These are phyloP conservation scores for Syzygium aqueum DNA, from an alignment of 345 rosid genomes.

Conservation along the genomic window DNA sequence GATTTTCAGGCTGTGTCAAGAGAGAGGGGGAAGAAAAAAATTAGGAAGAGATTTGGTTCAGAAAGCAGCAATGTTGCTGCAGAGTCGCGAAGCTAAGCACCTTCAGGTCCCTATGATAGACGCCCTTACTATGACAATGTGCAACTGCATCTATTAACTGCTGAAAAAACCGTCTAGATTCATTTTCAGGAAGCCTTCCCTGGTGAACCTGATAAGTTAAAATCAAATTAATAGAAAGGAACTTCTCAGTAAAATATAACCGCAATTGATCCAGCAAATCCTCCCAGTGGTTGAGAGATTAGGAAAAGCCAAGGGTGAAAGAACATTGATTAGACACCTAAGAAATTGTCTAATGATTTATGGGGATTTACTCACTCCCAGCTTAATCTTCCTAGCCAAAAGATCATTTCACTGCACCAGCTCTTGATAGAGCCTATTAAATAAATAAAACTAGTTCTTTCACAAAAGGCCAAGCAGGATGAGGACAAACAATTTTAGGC, in stretches of 20 bases:
- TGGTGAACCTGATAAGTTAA: slow-evolving; percentile 44
- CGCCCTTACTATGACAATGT: slow-evolving; percentile 84
- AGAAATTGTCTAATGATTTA: not conserved
- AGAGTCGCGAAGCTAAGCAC: slow-evolving; percentile 20
- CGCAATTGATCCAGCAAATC: not conserved
- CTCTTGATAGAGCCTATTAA: not conserved
- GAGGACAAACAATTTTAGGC: not conserved
- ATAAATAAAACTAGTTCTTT: not conserved
- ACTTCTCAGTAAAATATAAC: not conserved
- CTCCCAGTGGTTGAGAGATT: not conserved
- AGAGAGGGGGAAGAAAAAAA: not conserved
- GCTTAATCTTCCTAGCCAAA: not conserved
- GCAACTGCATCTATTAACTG: slow-evolving; percentile 87
- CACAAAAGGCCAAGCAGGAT: not conserved
- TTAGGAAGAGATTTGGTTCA: slow-evolving; percentile 5
- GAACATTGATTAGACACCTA: not conserved
- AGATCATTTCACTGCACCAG: not conserved
- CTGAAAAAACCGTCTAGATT: slow-evolving; percentile 75
- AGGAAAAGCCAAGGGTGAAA: not conserved
- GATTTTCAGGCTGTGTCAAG: slow-evolving; percentile 56
- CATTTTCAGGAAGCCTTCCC: slow-evolving; percentile 61
- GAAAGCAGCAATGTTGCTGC: not conserved
- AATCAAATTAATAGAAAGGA: not conserved
- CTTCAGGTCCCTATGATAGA: slow-evolving; percentile 92
- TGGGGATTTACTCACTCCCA: not conserved